Evolutionary conservation across 441 rosid species (phyloP).

Genomic region (Pelargonium australe): DNA sequence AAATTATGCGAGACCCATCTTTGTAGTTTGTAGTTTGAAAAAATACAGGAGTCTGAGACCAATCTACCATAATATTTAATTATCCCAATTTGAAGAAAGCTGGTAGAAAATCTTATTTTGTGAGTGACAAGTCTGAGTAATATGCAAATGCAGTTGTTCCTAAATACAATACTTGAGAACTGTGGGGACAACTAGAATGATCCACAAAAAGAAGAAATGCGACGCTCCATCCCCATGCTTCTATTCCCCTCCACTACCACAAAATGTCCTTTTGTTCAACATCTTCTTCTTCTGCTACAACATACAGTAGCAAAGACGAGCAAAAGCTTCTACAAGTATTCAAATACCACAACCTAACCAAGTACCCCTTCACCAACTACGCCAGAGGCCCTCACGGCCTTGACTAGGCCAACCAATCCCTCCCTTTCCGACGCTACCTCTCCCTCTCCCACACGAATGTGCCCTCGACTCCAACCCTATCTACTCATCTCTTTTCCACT

Average conservation of each 20-base stretch:
- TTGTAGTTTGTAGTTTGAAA: too few species aligned
- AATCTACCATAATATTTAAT: too few species aligned
- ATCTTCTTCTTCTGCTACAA: constrained; percentile 8
- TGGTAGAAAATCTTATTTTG: too few species aligned
- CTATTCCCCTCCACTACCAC: not conserved
- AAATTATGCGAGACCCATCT: too few species aligned
- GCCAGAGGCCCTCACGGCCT: constrained; percentile 84
- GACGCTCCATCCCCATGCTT: not conserved
- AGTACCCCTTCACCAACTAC: constrained; percentile 55
- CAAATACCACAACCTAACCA: constrained; percentile 66
- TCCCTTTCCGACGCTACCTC: constrained; percentile 74
- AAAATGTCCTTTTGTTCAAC: not conserved
- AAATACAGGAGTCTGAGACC: too few species aligned
- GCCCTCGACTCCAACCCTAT: constrained; percentile 17
- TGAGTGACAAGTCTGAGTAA: too few species aligned
- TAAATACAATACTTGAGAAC: too few species aligned
- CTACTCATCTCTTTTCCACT: constrained; percentile 49
- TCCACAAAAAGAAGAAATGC: not conserved
- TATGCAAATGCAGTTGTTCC: too few species aligned
- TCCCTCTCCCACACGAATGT: constrained; percentile 38
- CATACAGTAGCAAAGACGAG: constrained; percentile 14
- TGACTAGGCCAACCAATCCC: constrained; percentile 87
- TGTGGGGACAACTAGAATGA: not conserved
- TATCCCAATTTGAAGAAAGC: too few species aligned
- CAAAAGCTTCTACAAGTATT: constrained; percentile 40